Percentiles rank a stretch among this genome's conserved stretches.
Evolutionary conservation across 2,329 filamentous ascomycete species (phyloP).

Genomic region (Laburnicola sp.): DNA sequence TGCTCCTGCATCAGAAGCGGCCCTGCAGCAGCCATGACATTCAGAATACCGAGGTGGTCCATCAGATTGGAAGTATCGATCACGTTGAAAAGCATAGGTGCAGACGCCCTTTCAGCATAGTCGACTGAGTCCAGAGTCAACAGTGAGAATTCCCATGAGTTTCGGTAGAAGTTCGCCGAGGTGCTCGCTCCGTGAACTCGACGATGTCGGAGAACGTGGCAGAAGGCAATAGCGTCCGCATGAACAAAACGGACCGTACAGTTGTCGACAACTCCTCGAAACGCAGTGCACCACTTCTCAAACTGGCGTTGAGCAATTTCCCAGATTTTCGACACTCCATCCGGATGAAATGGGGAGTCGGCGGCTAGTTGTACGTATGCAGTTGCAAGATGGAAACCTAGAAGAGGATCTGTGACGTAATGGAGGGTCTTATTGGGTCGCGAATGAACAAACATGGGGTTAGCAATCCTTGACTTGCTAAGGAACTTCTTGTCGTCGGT

Average conservation of each 20-base stretch:
- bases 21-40: slow-evolving; percentile 51
- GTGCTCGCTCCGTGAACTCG: slow-evolving; percentile 26
- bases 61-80: slow-evolving; percentile 60
- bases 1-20: slow-evolving; percentile 53
- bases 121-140: slow-evolving; percentile 50
- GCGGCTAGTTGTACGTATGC: slow-evolving; percentile 8
- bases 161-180: slow-evolving; percentile 50
- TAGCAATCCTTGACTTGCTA: slow-evolving; percentile 23
- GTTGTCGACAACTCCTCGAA: slow-evolving; percentile 34
- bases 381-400: slow-evolving; percentile 60
- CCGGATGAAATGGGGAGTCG: neutral
- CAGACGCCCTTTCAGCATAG: slow-evolving; percentile 44
- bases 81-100: slow-evolving; percentile 55
- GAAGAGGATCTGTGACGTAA: slow-evolving; percentile 56
- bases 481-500: slow-evolving; percentile 13
- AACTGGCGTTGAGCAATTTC: slow-evolving; percentile 53
- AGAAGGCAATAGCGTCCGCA: slow-evolving; percentile 57
- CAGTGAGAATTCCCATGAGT: slow-evolving; percentile 44
- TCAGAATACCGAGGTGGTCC: slow-evolving; percentile 51
- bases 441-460: slow-evolving; percentile 49
- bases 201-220: slow-evolving; percentile 54
- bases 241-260: slow-evolving; percentile 53
- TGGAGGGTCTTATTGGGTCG: slow-evolving; percentile 46
- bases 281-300: slow-evolving; percentile 50
- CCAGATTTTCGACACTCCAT: neutral